Percentiles rank a stretch among this genome's conserved stretches.
Evolutionary conservation across 805 yeast genomes (phyloP).

Genomic region (Barnettozyma wickerhamii): DNA sequence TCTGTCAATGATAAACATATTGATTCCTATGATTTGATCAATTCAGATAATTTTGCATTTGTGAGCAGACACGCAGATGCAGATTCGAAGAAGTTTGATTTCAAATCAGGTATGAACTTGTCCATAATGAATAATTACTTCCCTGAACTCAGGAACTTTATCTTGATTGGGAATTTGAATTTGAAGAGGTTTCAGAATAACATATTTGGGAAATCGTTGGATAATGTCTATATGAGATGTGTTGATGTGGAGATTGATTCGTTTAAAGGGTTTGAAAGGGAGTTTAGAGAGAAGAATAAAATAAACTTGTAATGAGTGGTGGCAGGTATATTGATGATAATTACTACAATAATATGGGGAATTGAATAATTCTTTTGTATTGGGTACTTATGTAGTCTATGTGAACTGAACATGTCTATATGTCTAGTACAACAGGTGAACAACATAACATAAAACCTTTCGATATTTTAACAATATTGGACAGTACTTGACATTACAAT

Average conservation of each 20-base stretch:
- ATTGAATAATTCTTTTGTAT: too few species aligned
- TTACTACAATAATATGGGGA: too few species aligned
- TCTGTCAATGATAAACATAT: slow-evolving; percentile 21
- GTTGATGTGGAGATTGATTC: slow-evolving; percentile 8
- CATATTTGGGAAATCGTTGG: neutral
- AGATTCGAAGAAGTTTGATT: neutral
- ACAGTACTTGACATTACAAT: too few species aligned
- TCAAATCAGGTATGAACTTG: slow-evolving; percentile 8
- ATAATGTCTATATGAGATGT: slow-evolving; percentile 6
- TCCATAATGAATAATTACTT: slow-evolving; percentile 6
- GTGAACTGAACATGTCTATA: too few species aligned
- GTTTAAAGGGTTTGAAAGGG: neutral
- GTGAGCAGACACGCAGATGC: too few species aligned
- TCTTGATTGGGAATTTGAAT: slow-evolving; percentile 13
- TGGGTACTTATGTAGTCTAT: too few species aligned
- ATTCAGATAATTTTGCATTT: slow-evolving; percentile 5
- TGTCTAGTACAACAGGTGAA: too few species aligned
- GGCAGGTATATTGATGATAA: too few species aligned
- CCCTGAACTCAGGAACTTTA: slow-evolving; percentile 8
- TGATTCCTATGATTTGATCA: slow-evolving; percentile 21
- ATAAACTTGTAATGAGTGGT: too few species aligned
- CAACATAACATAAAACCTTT: too few species aligned
- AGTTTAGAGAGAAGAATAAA: neutral
- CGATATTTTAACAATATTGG: too few species aligned
- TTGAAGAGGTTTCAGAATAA: slow-evolving; percentile 6